These are phyloP conservation scores for Rhodotorula sp. DNA, from an alignment of 1,284 basidiomycete genomes.

Conservation along the genomic window DNA sequence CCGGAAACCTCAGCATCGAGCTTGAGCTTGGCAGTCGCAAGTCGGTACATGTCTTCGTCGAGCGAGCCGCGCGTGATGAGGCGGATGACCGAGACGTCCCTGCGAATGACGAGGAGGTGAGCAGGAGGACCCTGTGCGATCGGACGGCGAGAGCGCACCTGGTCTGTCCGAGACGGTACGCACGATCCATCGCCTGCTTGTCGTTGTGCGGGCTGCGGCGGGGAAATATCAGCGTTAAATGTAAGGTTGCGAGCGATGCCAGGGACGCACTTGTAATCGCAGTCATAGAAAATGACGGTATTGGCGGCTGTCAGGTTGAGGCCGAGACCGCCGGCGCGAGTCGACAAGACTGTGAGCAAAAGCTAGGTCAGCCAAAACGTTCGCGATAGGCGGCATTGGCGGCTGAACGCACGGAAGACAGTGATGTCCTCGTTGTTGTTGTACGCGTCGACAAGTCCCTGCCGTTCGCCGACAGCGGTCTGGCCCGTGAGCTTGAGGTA, in stretches of 20 bases:
- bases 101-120: neutral
- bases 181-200: constrained; percentile 89
- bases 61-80: constrained; percentile 34
- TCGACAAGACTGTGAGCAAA: constrained; percentile 66
- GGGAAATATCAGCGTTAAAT: too few species aligned
- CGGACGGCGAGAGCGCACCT: constrained; percentile 46
- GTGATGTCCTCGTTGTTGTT: constrained; percentile 88
- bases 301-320: constrained; percentile 65
- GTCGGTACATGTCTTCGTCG: constrained; percentile 78
- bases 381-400: too few species aligned
- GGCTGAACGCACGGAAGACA: constrained; percentile 60
- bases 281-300: constrained; percentile 86
- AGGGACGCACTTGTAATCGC: constrained; percentile 85
- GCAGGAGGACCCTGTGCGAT: too few species aligned
- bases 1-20: constrained; percentile 83
- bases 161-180: constrained; percentile 85
- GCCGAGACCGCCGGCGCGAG: constrained; percentile 74
- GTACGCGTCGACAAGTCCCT: constrained; percentile 92
- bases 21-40: constrained; percentile 84
- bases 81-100: constrained; percentile 67
- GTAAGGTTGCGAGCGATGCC: neutral
- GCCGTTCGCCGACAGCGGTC: constrained; percentile 89
- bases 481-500: constrained; percentile 90
- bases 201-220: constrained; percentile 62
- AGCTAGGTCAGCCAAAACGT: neutral